Percentiles rank a stretch among this genome's conserved stretches.
Evolutionary conservation across 257 asterid species (phyloP).

Genomic region (Gynochthodes officinalis): DNA sequence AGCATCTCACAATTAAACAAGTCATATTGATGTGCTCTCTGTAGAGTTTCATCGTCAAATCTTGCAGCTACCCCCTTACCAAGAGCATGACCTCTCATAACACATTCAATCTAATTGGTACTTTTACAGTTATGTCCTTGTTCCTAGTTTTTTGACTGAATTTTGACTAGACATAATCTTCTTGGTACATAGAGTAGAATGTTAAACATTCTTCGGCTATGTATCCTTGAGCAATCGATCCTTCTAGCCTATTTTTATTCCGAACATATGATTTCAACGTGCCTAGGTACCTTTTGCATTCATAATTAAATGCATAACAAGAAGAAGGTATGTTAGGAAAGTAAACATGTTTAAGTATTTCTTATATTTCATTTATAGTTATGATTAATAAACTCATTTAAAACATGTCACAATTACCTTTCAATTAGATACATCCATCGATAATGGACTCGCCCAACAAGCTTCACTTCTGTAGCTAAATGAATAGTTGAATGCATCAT

Average conservation of each 20-base stretch:
- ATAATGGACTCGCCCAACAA: neutral
- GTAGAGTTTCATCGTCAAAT: neutral
- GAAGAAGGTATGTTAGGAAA: too few species aligned
- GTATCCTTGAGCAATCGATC: neutral
- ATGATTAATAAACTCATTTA: too few species aligned
- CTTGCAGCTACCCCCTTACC: neutral
- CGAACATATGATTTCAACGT: conserved; percentile 4
- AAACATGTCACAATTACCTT: neutral
- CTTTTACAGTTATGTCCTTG: neutral
- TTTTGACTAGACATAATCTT: neutral
- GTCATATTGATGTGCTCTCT: conserved; percentile 6
- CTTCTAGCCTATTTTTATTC: neutral
- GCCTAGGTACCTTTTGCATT: neutral
- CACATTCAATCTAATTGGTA: neutral
- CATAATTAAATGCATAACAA: too few species aligned
- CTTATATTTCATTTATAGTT: too few species aligned
- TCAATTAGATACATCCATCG: neutral
- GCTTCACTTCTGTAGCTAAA: neutral
- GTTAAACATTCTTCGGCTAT: neutral
- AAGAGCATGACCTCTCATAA: neutral
- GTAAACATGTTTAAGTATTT: too few species aligned
- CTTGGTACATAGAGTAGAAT: neutral
- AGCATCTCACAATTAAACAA: neutral
- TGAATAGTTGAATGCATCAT: neutral
- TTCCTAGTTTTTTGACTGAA: neutral